phyloP scores from a whole-genome alignment of 2,329 filamentous ascomycete species.

The Fusarium keratoplasticum region DNA sequence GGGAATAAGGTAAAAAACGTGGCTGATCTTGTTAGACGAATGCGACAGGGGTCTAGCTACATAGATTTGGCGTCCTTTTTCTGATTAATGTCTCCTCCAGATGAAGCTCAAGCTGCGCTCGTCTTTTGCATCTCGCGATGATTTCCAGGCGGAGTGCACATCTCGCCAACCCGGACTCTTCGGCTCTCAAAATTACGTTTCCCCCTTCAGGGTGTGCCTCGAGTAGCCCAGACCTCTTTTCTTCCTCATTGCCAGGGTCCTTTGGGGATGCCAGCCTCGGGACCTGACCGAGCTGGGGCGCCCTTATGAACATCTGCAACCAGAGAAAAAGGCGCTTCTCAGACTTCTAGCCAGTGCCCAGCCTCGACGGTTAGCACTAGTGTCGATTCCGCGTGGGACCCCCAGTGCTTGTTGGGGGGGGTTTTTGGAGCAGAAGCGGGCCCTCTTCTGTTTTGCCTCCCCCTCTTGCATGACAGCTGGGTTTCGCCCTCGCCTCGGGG shows the following conservation, averaged over 20 bases:
- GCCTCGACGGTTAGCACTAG: conserved; percentile 36
- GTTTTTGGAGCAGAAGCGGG: neutral
- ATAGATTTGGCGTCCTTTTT: conserved; percentile 13
- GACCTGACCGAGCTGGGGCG: conserved; percentile 44
- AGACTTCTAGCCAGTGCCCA: conserved; percentile 33
- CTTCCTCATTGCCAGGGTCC: conserved; percentile 23
- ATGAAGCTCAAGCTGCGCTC: conserved; percentile 32
- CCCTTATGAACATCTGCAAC: conserved; percentile 35
- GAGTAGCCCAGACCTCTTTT: conserved; percentile 16
- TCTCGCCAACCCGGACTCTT: conserved; percentile 12
- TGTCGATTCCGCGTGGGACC: conserved; percentile 35
- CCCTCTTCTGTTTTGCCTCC: conserved; percentile 22
- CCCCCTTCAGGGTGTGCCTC: conserved; percentile 33
- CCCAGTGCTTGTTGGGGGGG: conserved; percentile 26
- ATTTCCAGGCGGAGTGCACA: conserved; percentile 25
- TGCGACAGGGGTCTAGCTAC: conserved; percentile 23
- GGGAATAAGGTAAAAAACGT: conserved; percentile 25
- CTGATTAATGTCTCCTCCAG: neutral
- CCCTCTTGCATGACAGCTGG: conserved; percentile 29
- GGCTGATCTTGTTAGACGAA: conserved; percentile 36
- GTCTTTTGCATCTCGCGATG: conserved; percentile 28
- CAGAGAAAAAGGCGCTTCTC: conserved; percentile 23
- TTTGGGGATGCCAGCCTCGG: conserved; percentile 35
- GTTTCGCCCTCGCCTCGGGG: conserved; percentile 36
- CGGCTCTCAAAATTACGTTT: conserved; percentile 5